These are phyloP conservation scores for Plectosphaerella sp. DNA, from an alignment of 2,329 filamentous ascomycete species.

Conservation along the genomic window DNA sequence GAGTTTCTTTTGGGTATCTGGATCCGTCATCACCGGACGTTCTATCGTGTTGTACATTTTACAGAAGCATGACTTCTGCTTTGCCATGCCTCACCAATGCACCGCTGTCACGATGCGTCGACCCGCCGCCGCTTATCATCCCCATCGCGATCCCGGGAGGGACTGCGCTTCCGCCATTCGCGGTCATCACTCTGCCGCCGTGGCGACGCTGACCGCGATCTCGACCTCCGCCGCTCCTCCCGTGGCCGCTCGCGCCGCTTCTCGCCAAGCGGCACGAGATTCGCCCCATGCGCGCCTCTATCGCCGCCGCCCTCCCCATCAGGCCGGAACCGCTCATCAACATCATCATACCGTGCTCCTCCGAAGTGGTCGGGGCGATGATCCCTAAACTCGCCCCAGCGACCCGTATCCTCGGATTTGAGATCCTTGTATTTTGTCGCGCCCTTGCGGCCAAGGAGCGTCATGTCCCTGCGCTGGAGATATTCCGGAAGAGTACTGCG, in stretches of 20 bases:
- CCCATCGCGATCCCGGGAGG: slow-evolving; percentile 45
- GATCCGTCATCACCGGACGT: slow-evolving; percentile 36
- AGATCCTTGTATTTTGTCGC: slow-evolving; percentile 87
- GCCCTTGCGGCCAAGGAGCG: slow-evolving; percentile 88
- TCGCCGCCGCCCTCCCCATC: slow-evolving; percentile 51
- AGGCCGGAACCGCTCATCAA: slow-evolving; percentile 64
- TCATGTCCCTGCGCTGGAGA: slow-evolving; percentile 90
- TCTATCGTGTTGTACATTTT: slow-evolving; percentile 56
- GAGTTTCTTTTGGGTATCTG: slow-evolving; percentile 13
- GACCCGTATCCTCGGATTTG: slow-evolving; percentile 83
- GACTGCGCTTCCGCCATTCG: slow-evolving; percentile 52
- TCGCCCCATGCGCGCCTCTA: slow-evolving; percentile 56
- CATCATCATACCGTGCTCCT: slow-evolving; percentile 27
- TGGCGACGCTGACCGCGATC: slow-evolving; percentile 52
- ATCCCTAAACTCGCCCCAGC: slow-evolving; percentile 68
- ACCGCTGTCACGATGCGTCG: slow-evolving; percentile 31
- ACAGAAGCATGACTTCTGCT: slow-evolving; percentile 17
- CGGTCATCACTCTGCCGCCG: slow-evolving; percentile 34
- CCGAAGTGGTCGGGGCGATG: slow-evolving; percentile 30
- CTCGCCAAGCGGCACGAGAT: slow-evolving; percentile 65
- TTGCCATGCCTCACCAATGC: too few relatives aligned
- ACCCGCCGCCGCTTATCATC: slow-evolving; percentile 58
- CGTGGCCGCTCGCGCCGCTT: slow-evolving; percentile 31
- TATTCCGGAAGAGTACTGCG: slow-evolving; percentile 83
- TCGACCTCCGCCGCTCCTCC: slow-evolving; percentile 32